Evolutionary conservation across 1,284 basidiomycete genomes (phyloP).

Genomic region (Fomitopsis betulina): DNA sequence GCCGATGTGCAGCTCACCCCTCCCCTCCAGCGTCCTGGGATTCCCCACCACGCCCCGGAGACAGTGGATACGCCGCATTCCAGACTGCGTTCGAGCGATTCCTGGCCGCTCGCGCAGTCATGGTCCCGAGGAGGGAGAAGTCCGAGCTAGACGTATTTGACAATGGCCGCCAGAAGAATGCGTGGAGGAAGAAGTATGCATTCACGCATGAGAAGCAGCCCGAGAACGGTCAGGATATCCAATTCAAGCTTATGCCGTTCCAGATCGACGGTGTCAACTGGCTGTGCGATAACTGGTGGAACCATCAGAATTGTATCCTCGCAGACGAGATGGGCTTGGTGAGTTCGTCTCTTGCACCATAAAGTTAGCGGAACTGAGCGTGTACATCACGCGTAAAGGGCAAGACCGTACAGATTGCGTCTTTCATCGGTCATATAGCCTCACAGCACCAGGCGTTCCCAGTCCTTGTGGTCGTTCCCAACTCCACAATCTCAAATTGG

Average conservation of each 20-base stretch:
- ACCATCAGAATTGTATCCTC: constrained; percentile 85
- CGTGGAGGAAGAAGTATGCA: constrained; percentile 39
- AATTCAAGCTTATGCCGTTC: constrained; percentile 79
- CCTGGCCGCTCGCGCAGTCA: constrained; percentile 58
- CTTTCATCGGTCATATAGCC: constrained; percentile 80
- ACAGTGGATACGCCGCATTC: constrained; percentile 60
- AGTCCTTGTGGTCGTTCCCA: constrained; percentile 88
- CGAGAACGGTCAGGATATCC: constrained; percentile 56
- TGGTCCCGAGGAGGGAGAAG: constrained; percentile 47
- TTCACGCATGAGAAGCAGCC: constrained; percentile 49
- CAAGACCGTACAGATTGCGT: constrained; percentile 91
- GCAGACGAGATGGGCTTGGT: constrained; percentile 97
- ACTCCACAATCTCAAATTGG: constrained; percentile 90
- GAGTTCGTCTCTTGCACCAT: constrained; percentile 23
- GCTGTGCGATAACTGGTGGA: constrained; percentile 89
- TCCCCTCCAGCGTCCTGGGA: constrained; percentile 77
- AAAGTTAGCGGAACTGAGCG: constrained; percentile 6
- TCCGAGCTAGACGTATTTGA: constrained; percentile 38
- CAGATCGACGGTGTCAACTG: constrained; percentile 93
- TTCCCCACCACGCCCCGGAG: constrained; percentile 66
- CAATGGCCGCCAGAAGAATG: constrained; percentile 38
- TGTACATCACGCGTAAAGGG: constrained; percentile 43
- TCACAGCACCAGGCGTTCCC: constrained; percentile 63
- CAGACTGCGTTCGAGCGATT: constrained; percentile 62
- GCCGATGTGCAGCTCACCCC: neutral